Conservation (phyloP, 805 yeast genomes). For the Saccharomycopsis malanga region DNA sequence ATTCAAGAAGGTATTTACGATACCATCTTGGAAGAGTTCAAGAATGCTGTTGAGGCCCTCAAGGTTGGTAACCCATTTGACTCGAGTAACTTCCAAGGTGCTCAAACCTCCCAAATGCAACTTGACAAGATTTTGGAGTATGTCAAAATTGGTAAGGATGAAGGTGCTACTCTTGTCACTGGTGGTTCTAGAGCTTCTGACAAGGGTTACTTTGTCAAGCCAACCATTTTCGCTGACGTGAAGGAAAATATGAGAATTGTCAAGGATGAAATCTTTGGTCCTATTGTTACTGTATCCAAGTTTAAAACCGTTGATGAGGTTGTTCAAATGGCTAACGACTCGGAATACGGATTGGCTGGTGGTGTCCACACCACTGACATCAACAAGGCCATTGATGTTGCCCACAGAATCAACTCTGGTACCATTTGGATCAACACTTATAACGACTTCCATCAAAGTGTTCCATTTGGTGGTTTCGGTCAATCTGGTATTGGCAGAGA, state of each 20-base stretch:
- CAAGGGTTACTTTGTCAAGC: conserved; percentile 63
- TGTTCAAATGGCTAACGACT: conserved; percentile 67
- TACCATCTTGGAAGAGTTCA: conserved; percentile 56
- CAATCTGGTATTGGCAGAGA: conserved; percentile 92
- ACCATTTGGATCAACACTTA: conserved; percentile 88
- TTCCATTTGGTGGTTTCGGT: conserved; percentile 92
- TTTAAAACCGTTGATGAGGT: conserved; percentile 81
- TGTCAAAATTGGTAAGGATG: conserved; percentile 68
- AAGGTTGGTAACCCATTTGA: conserved; percentile 84
- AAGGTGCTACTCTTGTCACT: conserved; percentile 71
- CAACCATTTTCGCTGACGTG: conserved; percentile 71
- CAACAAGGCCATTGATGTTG: conserved; percentile 66
- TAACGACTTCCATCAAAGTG: conserved; percentile 78
- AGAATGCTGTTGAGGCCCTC: conserved; percentile 43
- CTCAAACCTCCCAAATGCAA: conserved; percentile 81
- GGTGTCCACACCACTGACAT: conserved; percentile 78
- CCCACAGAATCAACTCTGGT: conserved; percentile 75
- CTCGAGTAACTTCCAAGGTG: conserved; percentile 76
- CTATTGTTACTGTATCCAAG: conserved; percentile 79
- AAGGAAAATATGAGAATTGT: conserved; percentile 61
- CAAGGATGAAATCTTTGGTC: conserved; percentile 82
- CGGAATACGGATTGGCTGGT: conserved; percentile 83
- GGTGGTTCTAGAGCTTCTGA: conserved; percentile 61
- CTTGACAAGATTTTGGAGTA: conserved; percentile 69
- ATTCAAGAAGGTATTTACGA: conserved; percentile 84